Evolutionary conservation across 228 moss, liverwort and hornwort genomes (phyloP).

Genomic region (Sphagnum fallax): DNA sequence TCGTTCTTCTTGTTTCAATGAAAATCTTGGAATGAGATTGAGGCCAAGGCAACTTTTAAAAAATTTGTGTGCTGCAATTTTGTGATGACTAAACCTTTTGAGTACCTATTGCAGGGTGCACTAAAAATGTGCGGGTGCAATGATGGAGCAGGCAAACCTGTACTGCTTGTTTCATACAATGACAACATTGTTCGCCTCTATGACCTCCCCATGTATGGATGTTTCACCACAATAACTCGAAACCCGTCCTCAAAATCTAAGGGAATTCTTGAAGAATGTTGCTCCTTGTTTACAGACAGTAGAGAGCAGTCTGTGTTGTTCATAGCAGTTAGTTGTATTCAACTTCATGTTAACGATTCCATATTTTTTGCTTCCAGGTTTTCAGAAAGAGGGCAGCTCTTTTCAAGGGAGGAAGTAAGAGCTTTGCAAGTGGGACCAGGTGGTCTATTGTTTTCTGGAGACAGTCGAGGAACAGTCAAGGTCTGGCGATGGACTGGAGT

Average conservation of each 20-base stretch:
- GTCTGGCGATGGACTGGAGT: slow-evolving; percentile 61
- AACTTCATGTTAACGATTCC: too few relatives aligned
- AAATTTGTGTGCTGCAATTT: too few relatives aligned
- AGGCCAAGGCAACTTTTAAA: too few relatives aligned
- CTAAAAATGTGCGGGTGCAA: slow-evolving; percentile 34
- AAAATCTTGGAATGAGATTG: too few relatives aligned
- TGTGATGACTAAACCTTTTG: too few relatives aligned
- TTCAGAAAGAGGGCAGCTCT: slow-evolving; percentile 68
- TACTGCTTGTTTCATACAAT: slow-evolving; percentile 43
- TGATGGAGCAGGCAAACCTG: slow-evolving; percentile 35
- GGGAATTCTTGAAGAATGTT: too few relatives aligned
- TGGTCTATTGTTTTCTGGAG: slow-evolving; percentile 64
- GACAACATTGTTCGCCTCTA: slow-evolving; percentile 42
- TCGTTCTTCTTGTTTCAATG: neutral
- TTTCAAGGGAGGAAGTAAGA: slow-evolving; percentile 84
- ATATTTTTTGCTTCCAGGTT: slow-evolving; percentile 31
- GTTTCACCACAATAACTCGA: too few relatives aligned
- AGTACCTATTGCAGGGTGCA: slow-evolving; percentile 16
- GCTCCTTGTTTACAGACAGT: too few relatives aligned
- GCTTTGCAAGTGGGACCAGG: slow-evolving; percentile 60
- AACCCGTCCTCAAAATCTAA: too few relatives aligned
- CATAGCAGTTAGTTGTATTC: too few relatives aligned
- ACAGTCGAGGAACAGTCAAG: slow-evolving; percentile 76
- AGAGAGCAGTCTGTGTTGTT: too few relatives aligned
- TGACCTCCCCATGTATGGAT: slow-evolving; percentile 42